These are phyloP conservation scores for Acer campestre DNA, from an alignment of 345 rosid species.

Conservation along the genomic window DNA sequence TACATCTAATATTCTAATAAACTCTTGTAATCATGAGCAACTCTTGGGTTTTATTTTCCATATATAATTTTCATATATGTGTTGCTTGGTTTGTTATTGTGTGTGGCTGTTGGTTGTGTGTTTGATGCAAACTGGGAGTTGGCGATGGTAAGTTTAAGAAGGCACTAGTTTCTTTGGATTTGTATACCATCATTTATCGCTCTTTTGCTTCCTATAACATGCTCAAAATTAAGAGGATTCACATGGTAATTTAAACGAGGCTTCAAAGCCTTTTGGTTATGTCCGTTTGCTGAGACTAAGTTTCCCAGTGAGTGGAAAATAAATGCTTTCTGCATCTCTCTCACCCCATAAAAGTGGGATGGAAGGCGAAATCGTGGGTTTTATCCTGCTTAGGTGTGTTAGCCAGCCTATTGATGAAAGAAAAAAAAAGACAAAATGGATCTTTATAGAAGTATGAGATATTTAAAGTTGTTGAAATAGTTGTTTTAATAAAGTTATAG, in stretches of 20 bases:
- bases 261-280: slow-evolving; percentile 15
- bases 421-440: not conserved
- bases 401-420: not conserved
- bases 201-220: slow-evolving; percentile 3
- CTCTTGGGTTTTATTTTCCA: not conserved
- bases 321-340: not conserved
- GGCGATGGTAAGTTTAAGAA: not conserved
- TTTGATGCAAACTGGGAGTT: not conserved
- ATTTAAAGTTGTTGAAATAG: not conserved
- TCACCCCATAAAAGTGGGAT: not conserved
- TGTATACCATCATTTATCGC: not conserved
- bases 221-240: not conserved
- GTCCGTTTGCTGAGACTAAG: not conserved
- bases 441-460: not conserved
- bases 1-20: not conserved
- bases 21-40: not conserved
- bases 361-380: not conserved
- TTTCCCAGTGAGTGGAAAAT: not conserved
- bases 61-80: not conserved
- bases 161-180: slow-evolving; percentile 1
- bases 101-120: not conserved
- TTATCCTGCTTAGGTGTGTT: not conserved
- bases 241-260: not conserved
- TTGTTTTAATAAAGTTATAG: not conserved
- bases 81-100: not conserved